Base-by-base conservation (phyloP, 495 filamentous ascomycete species). In the Neurospora sublineolata region DNA sequence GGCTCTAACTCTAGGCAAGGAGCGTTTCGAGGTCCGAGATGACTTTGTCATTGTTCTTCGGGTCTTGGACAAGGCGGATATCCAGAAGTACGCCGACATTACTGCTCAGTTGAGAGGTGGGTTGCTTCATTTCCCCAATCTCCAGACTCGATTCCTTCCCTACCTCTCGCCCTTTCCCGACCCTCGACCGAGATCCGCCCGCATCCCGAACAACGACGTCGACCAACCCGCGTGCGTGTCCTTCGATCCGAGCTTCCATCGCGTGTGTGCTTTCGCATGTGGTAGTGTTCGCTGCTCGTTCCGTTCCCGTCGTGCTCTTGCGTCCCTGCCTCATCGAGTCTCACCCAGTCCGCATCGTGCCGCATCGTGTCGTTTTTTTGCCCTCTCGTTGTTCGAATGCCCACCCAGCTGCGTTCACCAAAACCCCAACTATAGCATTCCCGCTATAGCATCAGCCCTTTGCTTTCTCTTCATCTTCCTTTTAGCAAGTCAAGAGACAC, bases 41-140 rank as follows among this genome's bases (percentile, higher is more conserved):
- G 92, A 94, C 64, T 93, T 91, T 78, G 92, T 97, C 42, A 94
- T 97, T 80, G 93, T 95, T 5, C 81, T 95, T 72, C 83, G 92
- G 42, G 92, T 95, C 20, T 77, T 97, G 75, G 88, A 84, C 33
- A 91, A 91, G 80, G 91, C 94, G 70, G 92, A 97, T 75, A 93
- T 97, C 67, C 89, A 95, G 77, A 87, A 84, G 4, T 91, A 93
- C 76, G 91, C 92, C 14, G 85, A 87, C 60, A 89, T 89, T 37
- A 97, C 93, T 1, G 87, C 89, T 68, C 84, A 90, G 74, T 86
- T 96, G 68, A 86, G 93, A 90, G 91, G 92, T 93, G 83, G 67
- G 82, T 78, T 70, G 58, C 60, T 68, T 16, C 58, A 33, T 68
- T 72, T 71, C 41, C 64, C 41, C 33, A 39, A 16, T 41, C 69